These are phyloP conservation scores for Blastomyces silverae DNA, from an alignment of 2,329 filamentous ascomycete species.

Conservation along the genomic window DNA sequence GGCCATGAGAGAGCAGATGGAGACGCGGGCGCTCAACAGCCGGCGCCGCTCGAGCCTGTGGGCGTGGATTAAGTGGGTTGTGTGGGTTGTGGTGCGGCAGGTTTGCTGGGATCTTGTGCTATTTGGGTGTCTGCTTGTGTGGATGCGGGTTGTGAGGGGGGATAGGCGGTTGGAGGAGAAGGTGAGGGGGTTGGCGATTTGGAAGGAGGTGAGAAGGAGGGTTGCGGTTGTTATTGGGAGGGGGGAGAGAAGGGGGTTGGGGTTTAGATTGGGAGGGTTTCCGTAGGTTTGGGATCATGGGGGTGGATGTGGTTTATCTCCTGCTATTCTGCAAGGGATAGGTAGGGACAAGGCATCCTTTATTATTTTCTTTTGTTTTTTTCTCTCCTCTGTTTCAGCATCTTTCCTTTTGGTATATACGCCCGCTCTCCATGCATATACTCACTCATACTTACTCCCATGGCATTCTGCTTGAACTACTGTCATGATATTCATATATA, in stretches of 20 bases:
- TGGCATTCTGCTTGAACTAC: not conserved
- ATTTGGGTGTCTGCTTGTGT: slow-evolving; percentile 39
- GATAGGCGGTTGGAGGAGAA: slow-evolving; percentile 39
- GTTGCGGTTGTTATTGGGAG: slow-evolving; percentile 28
- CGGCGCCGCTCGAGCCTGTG: slow-evolving; percentile 58
- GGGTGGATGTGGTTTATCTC: not conserved
- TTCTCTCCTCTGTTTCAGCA: not conserved
- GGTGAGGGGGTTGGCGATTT: slow-evolving; percentile 28
- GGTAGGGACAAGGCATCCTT: not conserved
- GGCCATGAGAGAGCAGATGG: slow-evolving; percentile 86
- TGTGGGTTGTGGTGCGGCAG: slow-evolving; percentile 67
- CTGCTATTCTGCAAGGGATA: not conserved
- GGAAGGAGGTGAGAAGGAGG: slow-evolving; percentile 31
- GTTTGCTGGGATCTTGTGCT: slow-evolving; percentile 61
- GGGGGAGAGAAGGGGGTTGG: slow-evolving; percentile 21
- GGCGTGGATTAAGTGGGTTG: slow-evolving; percentile 63
- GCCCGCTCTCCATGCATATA: not conserved
- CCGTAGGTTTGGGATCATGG: not conserved
- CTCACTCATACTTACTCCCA: not conserved
- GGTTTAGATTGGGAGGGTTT: slow-evolving; percentile 14
- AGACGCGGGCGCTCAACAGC: slow-evolving; percentile 64
- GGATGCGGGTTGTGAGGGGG: slow-evolving; percentile 37
- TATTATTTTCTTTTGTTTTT: not conserved
- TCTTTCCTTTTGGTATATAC: slow-evolving; percentile 1
- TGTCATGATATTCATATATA: not conserved